phyloP scores from a whole-genome alignment of 495 filamentous ascomycete genomes.

The Lepraria neglecta region DNA sequence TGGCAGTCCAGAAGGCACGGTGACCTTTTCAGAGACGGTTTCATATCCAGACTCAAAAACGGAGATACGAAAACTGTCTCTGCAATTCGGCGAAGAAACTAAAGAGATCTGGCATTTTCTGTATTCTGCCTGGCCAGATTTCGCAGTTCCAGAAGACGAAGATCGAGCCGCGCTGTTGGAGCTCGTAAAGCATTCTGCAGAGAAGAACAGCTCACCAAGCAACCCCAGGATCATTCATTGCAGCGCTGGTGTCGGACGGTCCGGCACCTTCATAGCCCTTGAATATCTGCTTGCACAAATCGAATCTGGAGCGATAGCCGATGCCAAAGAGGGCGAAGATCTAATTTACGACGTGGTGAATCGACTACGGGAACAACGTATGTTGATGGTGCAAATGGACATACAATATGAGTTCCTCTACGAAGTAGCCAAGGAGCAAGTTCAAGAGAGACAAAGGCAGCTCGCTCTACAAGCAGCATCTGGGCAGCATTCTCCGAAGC shows the following conservation, averaged over 20 bases:
- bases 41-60: conserved; percentile 46
- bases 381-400: conserved; percentile 94
- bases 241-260: conserved; percentile 88
- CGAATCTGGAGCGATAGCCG: conserved; percentile 60
- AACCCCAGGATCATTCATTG: conserved; percentile 91
- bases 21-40: conserved; percentile 45
- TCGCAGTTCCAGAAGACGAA: conserved; percentile 73
- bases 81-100: conserved; percentile 52
- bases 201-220: conserved; percentile 53
- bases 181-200: conserved; percentile 67
- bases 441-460: conserved; percentile 30
- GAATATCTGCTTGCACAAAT: conserved; percentile 83
- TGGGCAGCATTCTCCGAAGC: conserved; percentile 20
- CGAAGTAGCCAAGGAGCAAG: conserved; percentile 70
- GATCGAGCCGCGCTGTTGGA: conserved; percentile 73
- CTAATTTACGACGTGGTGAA: conserved; percentile 71
- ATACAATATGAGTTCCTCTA: conserved; percentile 86
- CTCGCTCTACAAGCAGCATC: conserved; percentile 6
- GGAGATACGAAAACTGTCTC: conserved; percentile 50
- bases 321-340: conserved; percentile 43
- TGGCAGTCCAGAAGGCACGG: conserved; percentile 33
- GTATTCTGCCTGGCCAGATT: conserved; percentile 92
- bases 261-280: conserved; percentile 90
- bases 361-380: conserved; percentile 75
- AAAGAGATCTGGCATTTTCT: conserved; percentile 83